Percentiles rank a stretch among this genome's conserved stretches.
phyloP scores from a whole-genome alignment of 1,139 yeast genomes.

The Magnusiomyces ingens region DNA sequence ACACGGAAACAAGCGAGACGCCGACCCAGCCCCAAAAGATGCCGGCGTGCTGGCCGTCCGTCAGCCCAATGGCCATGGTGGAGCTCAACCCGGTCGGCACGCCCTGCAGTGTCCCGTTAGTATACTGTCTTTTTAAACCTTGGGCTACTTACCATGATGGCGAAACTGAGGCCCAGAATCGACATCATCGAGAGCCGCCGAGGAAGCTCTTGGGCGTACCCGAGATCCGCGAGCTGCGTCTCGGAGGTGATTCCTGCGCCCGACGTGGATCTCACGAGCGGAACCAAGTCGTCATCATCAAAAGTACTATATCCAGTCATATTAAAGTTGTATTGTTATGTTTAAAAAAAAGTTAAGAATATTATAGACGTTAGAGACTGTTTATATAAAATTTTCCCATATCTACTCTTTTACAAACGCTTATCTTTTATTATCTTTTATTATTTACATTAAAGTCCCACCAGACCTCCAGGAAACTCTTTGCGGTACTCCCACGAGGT shows the following conservation, averaged over 20 bases:
- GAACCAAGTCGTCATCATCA: no score
- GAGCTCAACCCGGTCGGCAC: slow-evolving; percentile 9
- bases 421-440: no score
- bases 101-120: not conserved
- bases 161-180: slow-evolving; percentile 16
- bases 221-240: slow-evolving; percentile 15
- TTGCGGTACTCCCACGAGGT: no score
- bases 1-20: slow-evolving; percentile 21
- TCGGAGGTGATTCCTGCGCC: slow-evolving; percentile 4
- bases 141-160: slow-evolving; percentile 15
- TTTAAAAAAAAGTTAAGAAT: no score
- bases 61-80: slow-evolving; percentile 22
- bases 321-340: no score
- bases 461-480: no score
- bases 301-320: no score
- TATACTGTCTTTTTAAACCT: not conserved
- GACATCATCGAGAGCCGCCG: slow-evolving; percentile 16
- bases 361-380: no score
- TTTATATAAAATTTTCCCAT: no score
- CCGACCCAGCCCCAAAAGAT: slow-evolving; percentile 23
- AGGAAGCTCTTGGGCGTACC: slow-evolving; percentile 16
- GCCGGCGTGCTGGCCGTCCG: slow-evolving; percentile 24
- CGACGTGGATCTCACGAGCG: no score
- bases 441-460: no score
- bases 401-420: no score